Conservation (phyloP, 1,284 basidiomycete genomes). For the Neonothopanus nambi region DNA sequence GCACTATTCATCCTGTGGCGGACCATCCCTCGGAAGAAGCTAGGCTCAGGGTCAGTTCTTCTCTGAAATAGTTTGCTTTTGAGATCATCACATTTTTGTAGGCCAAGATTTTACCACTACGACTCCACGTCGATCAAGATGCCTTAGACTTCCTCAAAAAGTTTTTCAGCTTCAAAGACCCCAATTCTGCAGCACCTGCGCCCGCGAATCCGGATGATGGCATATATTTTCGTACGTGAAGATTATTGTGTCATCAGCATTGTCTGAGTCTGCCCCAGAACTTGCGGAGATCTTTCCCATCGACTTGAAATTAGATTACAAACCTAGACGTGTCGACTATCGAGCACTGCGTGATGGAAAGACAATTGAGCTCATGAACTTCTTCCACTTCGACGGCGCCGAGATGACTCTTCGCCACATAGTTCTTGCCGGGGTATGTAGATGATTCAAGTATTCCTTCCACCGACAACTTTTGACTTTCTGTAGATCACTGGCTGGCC, state of each 20-base stretch:
- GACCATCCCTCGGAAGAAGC: constrained; percentile 75
- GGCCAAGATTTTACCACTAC: constrained; percentile 87
- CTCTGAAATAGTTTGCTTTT: not conserved
- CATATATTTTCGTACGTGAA: constrained; percentile 74
- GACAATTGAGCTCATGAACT: constrained; percentile 98
- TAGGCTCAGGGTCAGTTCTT: constrained; percentile 68
- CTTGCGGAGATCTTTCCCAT: constrained; percentile 89
- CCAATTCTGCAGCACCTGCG: constrained; percentile 42
- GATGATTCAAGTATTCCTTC: not conserved
- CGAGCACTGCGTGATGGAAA: constrained; percentile 87
- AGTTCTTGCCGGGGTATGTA: constrained; percentile 83
- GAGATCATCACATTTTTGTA: constrained; percentile 29
- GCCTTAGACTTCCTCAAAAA: constrained; percentile 97
- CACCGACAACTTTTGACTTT: constrained; percentile 10
- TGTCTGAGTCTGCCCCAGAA: constrained; percentile 46
- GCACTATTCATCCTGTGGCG: constrained; percentile 69
- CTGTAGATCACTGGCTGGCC: constrained; percentile 86
- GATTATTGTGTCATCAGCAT: not conserved
- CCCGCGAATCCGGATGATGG: constrained; percentile 37
- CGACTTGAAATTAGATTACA: constrained; percentile 95
- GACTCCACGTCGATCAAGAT: constrained; percentile 96
- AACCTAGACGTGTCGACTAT: constrained; percentile 96
- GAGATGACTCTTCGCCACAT: constrained; percentile 97
- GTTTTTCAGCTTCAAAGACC: constrained; percentile 89
- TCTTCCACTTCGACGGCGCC: constrained; percentile 99